These are phyloP conservation scores for Leishmania major DNA, from an alignment of 208 protist genomes.

Conservation along the genomic window DNA sequence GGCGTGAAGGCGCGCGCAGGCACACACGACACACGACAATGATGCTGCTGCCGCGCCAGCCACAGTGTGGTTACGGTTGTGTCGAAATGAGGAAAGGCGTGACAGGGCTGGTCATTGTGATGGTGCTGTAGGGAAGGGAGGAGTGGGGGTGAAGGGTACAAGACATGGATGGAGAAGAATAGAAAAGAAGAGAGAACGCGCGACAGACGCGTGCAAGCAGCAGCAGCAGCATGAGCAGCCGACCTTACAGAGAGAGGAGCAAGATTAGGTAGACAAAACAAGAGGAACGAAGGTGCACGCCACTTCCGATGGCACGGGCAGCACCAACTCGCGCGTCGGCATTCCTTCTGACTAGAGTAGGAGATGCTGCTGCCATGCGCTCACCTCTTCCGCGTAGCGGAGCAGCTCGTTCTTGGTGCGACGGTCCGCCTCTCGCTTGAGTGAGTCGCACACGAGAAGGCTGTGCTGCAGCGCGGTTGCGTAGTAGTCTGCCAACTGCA, in stretches of 20 bases:
- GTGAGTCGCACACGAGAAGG: slow-evolving; percentile 59
- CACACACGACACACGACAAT: background rate
- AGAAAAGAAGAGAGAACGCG: background rate
- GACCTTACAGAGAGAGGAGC: background rate
- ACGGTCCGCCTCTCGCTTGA: slow-evolving; percentile 64
- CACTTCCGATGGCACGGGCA: background rate
- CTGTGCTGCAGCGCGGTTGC: slow-evolving; percentile 70
- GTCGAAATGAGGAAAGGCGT: background rate
- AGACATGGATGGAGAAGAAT: background rate
- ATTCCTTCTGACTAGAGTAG: slow-evolving; percentile 21
- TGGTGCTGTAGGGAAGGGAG: background rate
- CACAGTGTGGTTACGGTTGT: no score
- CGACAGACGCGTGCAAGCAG: background rate
- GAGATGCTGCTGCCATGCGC: slow-evolving; percentile 78
- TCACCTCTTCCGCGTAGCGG: slow-evolving; percentile 70
- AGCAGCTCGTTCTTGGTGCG: slow-evolving; percentile 61
- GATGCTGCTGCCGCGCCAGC: no score
- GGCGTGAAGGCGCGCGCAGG: no score
- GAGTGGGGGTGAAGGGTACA: background rate
- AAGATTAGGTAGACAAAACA: background rate
- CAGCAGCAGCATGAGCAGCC: background rate
- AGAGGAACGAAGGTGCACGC: background rate
- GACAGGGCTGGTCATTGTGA: background rate
- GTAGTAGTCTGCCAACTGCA: slow-evolving; percentile 70
- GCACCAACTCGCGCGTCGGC: background rate